A percentile compares a stretch with the other conserved stretches of the same genome.
Conservation (phyloP, 345 rosid genomes). For the Rhizophora apiculata region DNA sequence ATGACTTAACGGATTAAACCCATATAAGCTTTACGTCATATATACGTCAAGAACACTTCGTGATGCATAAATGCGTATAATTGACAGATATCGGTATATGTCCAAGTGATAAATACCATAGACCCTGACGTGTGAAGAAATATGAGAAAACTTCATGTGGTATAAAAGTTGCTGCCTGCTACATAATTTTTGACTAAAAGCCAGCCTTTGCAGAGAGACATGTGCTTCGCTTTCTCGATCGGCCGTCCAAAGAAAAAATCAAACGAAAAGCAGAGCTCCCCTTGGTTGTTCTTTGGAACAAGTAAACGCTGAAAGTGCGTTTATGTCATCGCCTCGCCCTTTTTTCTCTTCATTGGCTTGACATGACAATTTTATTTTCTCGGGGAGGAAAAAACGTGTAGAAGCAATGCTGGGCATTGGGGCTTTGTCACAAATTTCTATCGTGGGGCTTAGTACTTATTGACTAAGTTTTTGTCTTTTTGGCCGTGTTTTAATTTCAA, state of each 20-base stretch:
- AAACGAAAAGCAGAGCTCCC: not conserved
- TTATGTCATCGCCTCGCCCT: slow-evolving; percentile 17
- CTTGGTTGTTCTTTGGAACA: slow-evolving; percentile 18
- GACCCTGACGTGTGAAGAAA: slow-evolving; percentile 19
- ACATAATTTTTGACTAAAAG: slow-evolving; percentile 17
- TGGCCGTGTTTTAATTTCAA: not conserved
- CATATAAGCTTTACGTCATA: slow-evolving; percentile 30
- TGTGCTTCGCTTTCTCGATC: slow-evolving; percentile 22
- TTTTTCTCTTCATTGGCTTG: not conserved
- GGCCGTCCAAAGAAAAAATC: slow-evolving; percentile 54
- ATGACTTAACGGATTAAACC: slow-evolving; percentile 19
- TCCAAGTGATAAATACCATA: not conserved
- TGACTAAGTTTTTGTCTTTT: slow-evolving; percentile 16
- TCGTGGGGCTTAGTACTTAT: slow-evolving; percentile 3
- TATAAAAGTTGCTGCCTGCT: not conserved
- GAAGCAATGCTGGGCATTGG: not conserved
- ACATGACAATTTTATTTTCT: not conserved
- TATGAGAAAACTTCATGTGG: no score
- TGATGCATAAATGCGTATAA: no score
- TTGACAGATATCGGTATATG: no score
- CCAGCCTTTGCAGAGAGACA: slow-evolving; percentile 20
- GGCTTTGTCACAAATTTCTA: not conserved
- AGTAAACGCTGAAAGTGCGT: slow-evolving; percentile 20
- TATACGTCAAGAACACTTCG: slow-evolving; percentile 13
- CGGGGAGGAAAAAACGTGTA: slow-evolving; percentile 11